Conservation (phyloP, 805 yeast species). For the Kluyveromyces nonfermentans region DNA sequence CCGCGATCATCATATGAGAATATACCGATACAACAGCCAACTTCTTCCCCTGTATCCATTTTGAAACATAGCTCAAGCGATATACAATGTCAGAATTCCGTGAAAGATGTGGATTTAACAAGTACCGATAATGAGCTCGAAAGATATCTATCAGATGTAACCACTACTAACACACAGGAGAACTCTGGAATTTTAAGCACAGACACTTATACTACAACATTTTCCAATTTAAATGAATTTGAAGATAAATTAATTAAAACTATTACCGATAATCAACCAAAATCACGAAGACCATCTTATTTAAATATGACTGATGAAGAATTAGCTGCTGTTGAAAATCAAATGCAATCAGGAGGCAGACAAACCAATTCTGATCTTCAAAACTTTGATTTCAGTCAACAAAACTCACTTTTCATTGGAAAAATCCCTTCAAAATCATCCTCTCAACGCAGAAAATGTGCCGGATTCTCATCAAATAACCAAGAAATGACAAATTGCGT, state of each 20-base stretch:
- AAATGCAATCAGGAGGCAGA: conserved; percentile 20
- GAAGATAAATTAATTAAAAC: conserved; percentile 21
- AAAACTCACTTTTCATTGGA: conserved; percentile 14
- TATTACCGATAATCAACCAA: not conserved
- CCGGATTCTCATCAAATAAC: not conserved
- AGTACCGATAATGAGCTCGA: conserved; percentile 14
- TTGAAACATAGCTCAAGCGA: conserved; percentile 12
- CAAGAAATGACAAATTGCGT: conserved; percentile 19
- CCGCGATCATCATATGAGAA: conserved; percentile 1
- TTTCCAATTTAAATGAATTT: conserved; percentile 26
- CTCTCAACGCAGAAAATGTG: not conserved
- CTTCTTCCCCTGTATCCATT: conserved; percentile 18
- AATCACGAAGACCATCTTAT: conserved; percentile 19
- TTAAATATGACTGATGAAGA: conserved; percentile 28
- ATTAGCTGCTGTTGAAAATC: conserved; percentile 22
- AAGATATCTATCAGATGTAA: conserved; percentile 13
- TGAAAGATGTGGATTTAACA: conserved; percentile 19
- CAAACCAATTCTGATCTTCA: conserved; percentile 16
- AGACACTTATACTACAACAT: conserved; percentile 21
- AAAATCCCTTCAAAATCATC: conserved; percentile 3
- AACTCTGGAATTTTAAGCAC: conserved; percentile 26
- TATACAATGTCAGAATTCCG: conserved; percentile 7
- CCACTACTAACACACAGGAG: conserved; percentile 22
- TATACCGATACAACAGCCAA: conserved; percentile 14
- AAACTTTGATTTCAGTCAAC: conserved; percentile 26